These are phyloP conservation scores for Xylariaceae sp. DNA, from an alignment of 2,329 filamentous ascomycete species.

Conservation along the genomic window DNA sequence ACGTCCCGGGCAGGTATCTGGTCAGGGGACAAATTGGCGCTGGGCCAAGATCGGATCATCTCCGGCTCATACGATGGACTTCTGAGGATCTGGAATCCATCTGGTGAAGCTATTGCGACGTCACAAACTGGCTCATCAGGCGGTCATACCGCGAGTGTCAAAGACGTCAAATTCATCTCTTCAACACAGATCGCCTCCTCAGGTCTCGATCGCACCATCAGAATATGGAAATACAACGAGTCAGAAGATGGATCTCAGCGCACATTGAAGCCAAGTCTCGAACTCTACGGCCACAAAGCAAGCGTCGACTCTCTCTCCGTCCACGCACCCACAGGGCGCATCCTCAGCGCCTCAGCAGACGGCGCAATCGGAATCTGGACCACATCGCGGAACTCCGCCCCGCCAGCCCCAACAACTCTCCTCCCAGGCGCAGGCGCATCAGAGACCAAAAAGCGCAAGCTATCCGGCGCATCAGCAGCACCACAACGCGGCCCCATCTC, in stretches of 20 bases:
- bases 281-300: conserved; percentile 78
- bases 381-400: conserved; percentile 70
- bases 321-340: conserved; percentile 66
- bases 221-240: conserved; percentile 85
- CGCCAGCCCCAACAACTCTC: conserved; percentile 65
- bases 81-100: conserved; percentile 83
- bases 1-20: conserved; percentile 59
- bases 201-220: conserved; percentile 78
- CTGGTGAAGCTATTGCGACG: conserved; percentile 77
- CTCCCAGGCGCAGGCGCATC: conserved; percentile 62
- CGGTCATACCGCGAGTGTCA: conserved; percentile 67
- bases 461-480: conserved; percentile 50
- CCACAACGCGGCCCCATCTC: conserved; percentile 75
- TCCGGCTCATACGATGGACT: conserved; percentile 92
- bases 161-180: conserved; percentile 79
- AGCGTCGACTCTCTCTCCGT: conserved; percentile 72
- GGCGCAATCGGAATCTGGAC: conserved; percentile 86
- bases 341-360: conserved; percentile 83
- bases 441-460: conserved; percentile 72
- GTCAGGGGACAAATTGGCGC: conserved; percentile 45
- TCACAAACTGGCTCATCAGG: conserved; percentile 61
- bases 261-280: conserved; percentile 67
- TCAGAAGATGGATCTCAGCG: conserved; percentile 55
- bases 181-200: conserved; percentile 75
- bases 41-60: conserved; percentile 69